phyloP scores from a whole-genome alignment of 2,329 filamentous ascomycete genomes.

The Cladosporium sp. region DNA sequence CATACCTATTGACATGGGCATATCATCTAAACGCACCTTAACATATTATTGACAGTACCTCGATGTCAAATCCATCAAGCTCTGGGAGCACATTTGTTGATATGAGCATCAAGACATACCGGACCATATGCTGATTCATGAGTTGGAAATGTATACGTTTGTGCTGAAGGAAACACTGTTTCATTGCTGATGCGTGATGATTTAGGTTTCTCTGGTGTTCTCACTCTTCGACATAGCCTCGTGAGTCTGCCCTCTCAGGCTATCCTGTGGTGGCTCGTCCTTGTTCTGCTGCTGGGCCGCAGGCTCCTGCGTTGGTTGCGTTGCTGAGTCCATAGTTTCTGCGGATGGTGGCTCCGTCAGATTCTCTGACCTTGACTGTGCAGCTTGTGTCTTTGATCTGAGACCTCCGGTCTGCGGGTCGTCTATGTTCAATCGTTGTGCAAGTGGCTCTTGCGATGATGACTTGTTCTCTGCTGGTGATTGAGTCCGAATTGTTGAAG shows the following conservation, averaged over 20 bases:
- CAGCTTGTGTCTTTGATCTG: not conserved
- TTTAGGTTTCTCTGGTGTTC: not conserved
- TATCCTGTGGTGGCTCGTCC: constrained; percentile 3
- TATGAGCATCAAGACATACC: too few relatives aligned
- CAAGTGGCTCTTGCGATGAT: constrained; percentile 7
- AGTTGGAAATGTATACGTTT: too few relatives aligned
- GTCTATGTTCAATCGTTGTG: constrained; percentile 6
- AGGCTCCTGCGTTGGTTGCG: constrained; percentile 5
- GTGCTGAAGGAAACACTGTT: too few relatives aligned
- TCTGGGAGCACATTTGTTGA: too few relatives aligned
- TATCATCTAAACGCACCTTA: too few relatives aligned
- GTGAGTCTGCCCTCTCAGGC: constrained; percentile 4
- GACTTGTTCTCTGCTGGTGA: not conserved
- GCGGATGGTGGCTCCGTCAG: not conserved
- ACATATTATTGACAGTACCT: too few relatives aligned
- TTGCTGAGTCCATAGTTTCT: not conserved
- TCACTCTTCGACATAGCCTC: not conserved
- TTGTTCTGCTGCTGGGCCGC: not conserved
- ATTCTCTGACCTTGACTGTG: constrained; percentile 4
- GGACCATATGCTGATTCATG: too few relatives aligned
- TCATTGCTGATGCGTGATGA: too few relatives aligned
- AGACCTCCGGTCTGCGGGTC: not conserved
- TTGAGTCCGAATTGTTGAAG: not conserved
- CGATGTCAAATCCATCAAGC: too few relatives aligned
- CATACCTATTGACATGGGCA: too few relatives aligned